phyloP scores from a whole-genome alignment of 2,329 filamentous ascomycete genomes.

The Aspergillus sp. region DNA sequence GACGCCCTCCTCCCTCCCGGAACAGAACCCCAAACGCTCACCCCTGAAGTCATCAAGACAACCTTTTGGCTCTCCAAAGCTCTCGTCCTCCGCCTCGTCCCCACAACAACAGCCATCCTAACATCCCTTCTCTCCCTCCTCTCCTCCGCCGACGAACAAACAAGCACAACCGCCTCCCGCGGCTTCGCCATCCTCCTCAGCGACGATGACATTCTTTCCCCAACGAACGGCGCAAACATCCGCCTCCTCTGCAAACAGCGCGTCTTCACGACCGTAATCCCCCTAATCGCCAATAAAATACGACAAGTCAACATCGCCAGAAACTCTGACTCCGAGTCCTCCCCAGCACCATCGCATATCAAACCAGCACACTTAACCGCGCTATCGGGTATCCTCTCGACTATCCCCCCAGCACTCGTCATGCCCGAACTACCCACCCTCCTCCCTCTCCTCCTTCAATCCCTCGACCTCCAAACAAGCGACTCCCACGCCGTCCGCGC shows the following conservation, averaged over 20 bases:
- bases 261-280: constrained; percentile 54
- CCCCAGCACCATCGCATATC: constrained; percentile 19
- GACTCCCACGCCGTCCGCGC: constrained; percentile 50
- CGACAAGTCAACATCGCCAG: constrained; percentile 32
- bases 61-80: constrained; percentile 58
- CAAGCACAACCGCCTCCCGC: constrained; percentile 48
- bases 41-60: constrained; percentile 43
- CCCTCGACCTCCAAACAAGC: constrained; percentile 48
- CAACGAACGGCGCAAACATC: constrained; percentile 55
- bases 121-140: constrained; percentile 43
- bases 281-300: constrained; percentile 50
- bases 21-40: constrained; percentile 17
- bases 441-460: constrained; percentile 56
- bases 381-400: constrained; percentile 54
- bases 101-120: constrained; percentile 45
- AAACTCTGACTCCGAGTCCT: constrained; percentile 13
- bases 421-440: constrained; percentile 53
- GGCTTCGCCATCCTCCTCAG: constrained; percentile 55
- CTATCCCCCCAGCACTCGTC: constrained; percentile 54
- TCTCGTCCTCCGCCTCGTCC: constrained; percentile 49
- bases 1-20: constrained; percentile 23
- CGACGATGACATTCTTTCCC: constrained; percentile 55
- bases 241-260: constrained; percentile 59
- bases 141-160: constrained; percentile 37
- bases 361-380: constrained; percentile 60